Percentiles rank a stretch among this genome's conserved stretches.
Conservation (phyloP, 2,329 filamentous ascomycete genomes). For the Ophiostoma sp. region DNA sequence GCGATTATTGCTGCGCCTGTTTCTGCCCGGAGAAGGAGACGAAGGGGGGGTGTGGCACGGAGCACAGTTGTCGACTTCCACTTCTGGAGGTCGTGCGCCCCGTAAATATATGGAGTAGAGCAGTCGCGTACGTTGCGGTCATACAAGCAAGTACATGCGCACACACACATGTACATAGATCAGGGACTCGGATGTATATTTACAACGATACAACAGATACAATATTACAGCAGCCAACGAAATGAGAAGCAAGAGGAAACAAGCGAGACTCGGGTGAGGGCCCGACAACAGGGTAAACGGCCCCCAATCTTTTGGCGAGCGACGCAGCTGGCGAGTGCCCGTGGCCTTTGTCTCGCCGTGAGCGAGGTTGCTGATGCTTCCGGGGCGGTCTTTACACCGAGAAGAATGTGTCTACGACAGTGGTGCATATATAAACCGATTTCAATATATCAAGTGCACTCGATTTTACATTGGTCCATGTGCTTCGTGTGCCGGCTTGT, state of each 20-base stretch:
- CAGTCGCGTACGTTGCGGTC: background rate
- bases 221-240: background rate
- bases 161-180: too few relatives aligned
- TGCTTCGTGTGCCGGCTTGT: too few relatives aligned
- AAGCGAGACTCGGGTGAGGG: slow-evolving; percentile 15
- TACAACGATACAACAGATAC: background rate
- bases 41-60: slow-evolving; percentile 5
- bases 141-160: background rate
- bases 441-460: too few relatives aligned
- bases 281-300: slow-evolving; percentile 21
- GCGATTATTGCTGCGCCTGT: slow-evolving; percentile 15
- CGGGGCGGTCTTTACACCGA: background rate
- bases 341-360: background rate
- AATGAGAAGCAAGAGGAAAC: background rate
- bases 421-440: too few relatives aligned
- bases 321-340: background rate
- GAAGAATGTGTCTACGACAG: too few relatives aligned
- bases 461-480: too few relatives aligned
- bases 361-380: background rate
- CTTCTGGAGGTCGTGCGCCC: slow-evolving; percentile 5
- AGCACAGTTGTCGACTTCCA: background rate
- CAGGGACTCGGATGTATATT: background rate
- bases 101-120: background rate
- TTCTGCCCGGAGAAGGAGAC: slow-evolving; percentile 1
- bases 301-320: slow-evolving; percentile 19